Evolutionary conservation across 768 basidiomycete genomes (phyloP).

Genomic region (Tricholoma bakamatsutake): DNA sequence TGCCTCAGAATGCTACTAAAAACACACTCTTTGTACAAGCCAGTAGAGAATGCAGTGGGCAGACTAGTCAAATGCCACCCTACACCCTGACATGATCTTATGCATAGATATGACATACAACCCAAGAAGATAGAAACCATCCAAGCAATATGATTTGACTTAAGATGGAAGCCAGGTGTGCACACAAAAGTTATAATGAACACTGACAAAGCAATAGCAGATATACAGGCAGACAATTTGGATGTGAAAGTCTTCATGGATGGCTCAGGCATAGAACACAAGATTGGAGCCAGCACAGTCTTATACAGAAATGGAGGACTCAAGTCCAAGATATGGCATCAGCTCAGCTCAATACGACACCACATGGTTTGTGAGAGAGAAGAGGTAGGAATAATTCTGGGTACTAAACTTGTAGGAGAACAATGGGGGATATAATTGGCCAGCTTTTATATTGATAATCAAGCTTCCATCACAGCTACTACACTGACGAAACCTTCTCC

Average conservation of each 20-base stretch:
- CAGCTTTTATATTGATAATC: too few species aligned
- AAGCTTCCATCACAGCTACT: too few species aligned
- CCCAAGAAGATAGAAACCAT: neutral
- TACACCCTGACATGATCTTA: too few species aligned
- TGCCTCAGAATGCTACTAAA: neutral
- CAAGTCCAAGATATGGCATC: neutral
- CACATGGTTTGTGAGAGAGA: conserved; percentile 11
- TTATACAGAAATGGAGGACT: conserved; percentile 4
- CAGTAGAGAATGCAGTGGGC: neutral
- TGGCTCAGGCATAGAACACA: too few species aligned
- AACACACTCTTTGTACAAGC: neutral
- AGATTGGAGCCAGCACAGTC: too few species aligned
- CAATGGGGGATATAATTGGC: too few species aligned
- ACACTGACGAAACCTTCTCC: neutral
- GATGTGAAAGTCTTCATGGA: too few species aligned
- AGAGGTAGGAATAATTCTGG: too few species aligned
- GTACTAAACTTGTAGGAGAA: too few species aligned
- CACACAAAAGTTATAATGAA: neutral
- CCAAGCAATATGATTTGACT: neutral
- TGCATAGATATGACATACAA: neutral
- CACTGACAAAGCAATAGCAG: neutral
- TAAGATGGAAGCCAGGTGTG: neutral
- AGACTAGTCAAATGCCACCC: too few species aligned
- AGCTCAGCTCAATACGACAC: neutral
- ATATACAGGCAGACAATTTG: neutral